These are phyloP conservation scores for Leccinum arenicola DNA, from an alignment of 768 basidiomycete genomes.

Conservation along the genomic window DNA sequence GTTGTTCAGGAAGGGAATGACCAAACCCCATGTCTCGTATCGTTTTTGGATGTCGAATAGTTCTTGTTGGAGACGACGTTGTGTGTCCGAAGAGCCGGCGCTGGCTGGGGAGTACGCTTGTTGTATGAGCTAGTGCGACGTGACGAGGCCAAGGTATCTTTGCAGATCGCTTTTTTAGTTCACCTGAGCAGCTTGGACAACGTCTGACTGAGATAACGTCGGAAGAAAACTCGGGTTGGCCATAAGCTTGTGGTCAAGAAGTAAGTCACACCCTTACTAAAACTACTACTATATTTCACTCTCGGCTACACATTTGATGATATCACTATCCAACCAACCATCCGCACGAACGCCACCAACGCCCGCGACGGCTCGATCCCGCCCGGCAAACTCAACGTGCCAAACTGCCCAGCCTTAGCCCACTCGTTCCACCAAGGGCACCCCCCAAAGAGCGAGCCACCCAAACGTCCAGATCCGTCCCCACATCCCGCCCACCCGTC, in stretches of 20 bases:
- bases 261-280: too few relatives aligned
- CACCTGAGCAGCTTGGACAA: constrained; percentile 61
- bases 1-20: constrained; percentile 71
- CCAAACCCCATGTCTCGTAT: constrained; percentile 82
- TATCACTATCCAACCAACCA: background rate
- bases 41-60: constrained; percentile 75
- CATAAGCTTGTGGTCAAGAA: constrained; percentile 3
- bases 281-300: too few relatives aligned
- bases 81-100: constrained; percentile 51
- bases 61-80: constrained; percentile 65
- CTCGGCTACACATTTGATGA: too few relatives aligned
- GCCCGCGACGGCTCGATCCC: constrained; percentile 13
- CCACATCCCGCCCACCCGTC: constrained; percentile 44
- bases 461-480: constrained; percentile 51
- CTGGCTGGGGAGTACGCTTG: too few relatives aligned
- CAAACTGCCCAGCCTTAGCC: constrained; percentile 14
- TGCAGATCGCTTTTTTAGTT: constrained; percentile 26
- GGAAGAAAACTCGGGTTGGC: constrained; percentile 45
- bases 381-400: constrained; percentile 8
- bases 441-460: constrained; percentile 50
- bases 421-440: constrained; percentile 46
- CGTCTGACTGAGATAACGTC: constrained; percentile 46
- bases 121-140: background rate
- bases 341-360: constrained; percentile 27
- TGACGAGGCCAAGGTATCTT: constrained; percentile 8